Conservation (phyloP, 2,329 filamentous ascomycete genomes). For the Fusarium sulawesiense region DNA sequence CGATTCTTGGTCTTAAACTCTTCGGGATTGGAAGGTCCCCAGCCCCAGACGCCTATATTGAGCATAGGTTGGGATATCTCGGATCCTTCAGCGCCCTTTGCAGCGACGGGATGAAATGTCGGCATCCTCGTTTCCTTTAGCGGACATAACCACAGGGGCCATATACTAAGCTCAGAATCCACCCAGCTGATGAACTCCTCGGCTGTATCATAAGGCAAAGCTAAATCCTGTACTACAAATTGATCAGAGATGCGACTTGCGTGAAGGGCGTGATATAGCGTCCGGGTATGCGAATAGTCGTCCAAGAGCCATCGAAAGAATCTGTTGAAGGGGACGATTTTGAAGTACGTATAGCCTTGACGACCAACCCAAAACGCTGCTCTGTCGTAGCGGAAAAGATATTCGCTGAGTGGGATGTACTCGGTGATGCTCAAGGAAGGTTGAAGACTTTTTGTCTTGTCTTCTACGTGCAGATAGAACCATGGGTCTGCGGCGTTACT, state of each 20-base stretch:
- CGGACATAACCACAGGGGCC: slow-evolving; percentile 48
- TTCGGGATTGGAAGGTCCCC: slow-evolving; percentile 63
- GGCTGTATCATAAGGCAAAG: slow-evolving; percentile 64
- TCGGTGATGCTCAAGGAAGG: slow-evolving; percentile 7
- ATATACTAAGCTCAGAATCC: slow-evolving; percentile 37
- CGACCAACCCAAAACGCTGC: slow-evolving; percentile 73
- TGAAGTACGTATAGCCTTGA: slow-evolving; percentile 67
- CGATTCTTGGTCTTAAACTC: slow-evolving; percentile 74
- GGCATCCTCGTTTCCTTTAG: slow-evolving; percentile 31
- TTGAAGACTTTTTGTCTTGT: slow-evolving; percentile 23
- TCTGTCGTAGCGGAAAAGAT: slow-evolving; percentile 71
- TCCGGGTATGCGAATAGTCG: slow-evolving; percentile 69
- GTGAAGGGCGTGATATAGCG: slow-evolving; percentile 72
- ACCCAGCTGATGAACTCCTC: slow-evolving; percentile 48
- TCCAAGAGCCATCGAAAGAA: slow-evolving; percentile 69
- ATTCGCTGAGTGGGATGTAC: slow-evolving; percentile 54
- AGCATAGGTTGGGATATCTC: slow-evolving; percentile 55
- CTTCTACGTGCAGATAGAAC: slow-evolving; percentile 72
- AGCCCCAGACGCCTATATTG: slow-evolving; percentile 78
- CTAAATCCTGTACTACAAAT: slow-evolving; percentile 73
- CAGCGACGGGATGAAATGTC: slow-evolving; percentile 39
- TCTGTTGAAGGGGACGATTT: slow-evolving; percentile 64
- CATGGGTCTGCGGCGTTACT: slow-evolving; percentile 67
- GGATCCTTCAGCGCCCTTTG: accelerated
- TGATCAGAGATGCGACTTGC: slow-evolving; percentile 64